A percentile compares a stretch with the other conserved stretches of the same genome.
Conservation (phyloP, 2,329 filamentous ascomycete species). For the Chaetomiaceae sp. region DNA sequence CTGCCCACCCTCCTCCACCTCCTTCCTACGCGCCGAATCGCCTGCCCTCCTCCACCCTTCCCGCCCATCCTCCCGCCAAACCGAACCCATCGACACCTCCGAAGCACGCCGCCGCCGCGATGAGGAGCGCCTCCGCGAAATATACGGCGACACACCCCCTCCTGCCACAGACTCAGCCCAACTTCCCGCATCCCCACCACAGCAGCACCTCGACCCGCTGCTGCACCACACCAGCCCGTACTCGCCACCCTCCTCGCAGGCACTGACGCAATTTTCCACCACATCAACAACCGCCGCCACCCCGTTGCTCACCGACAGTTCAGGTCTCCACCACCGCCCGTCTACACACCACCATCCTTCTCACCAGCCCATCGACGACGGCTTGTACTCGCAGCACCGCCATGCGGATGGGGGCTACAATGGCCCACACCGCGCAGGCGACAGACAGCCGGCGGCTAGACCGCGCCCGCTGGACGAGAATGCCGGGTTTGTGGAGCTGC, state of each 20-base stretch:
- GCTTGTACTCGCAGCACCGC: constrained; percentile 16
- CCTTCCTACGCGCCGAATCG: constrained; percentile 14
- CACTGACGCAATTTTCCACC: background rate
- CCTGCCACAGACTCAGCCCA: constrained; percentile 12
- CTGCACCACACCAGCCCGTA: background rate
- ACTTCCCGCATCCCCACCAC: background rate
- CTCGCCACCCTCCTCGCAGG: background rate
- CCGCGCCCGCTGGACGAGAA: constrained; percentile 27
- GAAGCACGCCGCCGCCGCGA: constrained; percentile 38
- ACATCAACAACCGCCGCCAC: background rate
- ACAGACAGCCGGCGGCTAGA: background rate
- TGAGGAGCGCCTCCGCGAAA: constrained; percentile 48
- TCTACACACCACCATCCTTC: background rate
- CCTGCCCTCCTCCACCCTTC: constrained; percentile 7
- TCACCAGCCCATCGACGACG: background rate
- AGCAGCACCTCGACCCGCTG: background rate
- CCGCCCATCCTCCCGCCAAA: constrained; percentile 8
- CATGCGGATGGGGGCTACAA: no score
- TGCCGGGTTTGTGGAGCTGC: constrained; percentile 47
- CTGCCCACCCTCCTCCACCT: constrained; percentile 13
- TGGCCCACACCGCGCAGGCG: no score
- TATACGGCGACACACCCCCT: constrained; percentile 37
- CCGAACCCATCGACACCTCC: constrained; percentile 20
- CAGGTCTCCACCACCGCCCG: background rate
- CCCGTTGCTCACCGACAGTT: constrained; percentile 1